Conservation (phyloP, 805 yeast genomes). For the Brettanomyces sp. region DNA sequence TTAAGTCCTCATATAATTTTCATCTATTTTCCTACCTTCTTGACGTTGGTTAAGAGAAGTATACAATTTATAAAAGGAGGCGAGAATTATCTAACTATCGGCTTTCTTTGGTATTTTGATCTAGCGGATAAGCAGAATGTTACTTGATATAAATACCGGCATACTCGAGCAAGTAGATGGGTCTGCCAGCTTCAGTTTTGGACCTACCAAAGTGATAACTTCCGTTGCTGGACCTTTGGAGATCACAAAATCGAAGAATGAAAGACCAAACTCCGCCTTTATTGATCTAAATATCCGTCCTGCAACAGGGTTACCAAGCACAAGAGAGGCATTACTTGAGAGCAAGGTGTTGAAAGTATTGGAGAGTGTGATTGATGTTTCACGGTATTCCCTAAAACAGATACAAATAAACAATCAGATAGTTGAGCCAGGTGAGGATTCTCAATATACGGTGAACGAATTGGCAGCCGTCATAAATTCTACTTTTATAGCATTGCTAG, state of each 20-base stretch:
- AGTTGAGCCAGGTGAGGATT: slow-evolving; percentile 42
- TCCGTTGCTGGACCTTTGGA: slow-evolving; percentile 92
- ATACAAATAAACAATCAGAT: slow-evolving; percentile 63
- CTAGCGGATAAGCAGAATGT: background rate
- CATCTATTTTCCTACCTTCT: too few relatives aligned
- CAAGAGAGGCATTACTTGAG: slow-evolving; percentile 71
- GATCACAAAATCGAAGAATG: slow-evolving; percentile 64
- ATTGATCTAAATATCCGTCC: slow-evolving; percentile 77
- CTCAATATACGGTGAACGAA: slow-evolving; percentile 34
- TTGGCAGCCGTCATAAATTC: slow-evolving; percentile 67
- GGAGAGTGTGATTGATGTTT: slow-evolving; percentile 48
- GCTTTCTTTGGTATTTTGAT: too few relatives aligned
- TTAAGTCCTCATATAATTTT: too few relatives aligned
- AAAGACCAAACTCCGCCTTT: slow-evolving; percentile 67
- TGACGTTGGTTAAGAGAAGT: too few relatives aligned
- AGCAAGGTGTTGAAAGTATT: slow-evolving; percentile 58
- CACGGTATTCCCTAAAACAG: slow-evolving; percentile 69
- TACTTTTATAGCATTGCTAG: slow-evolving; percentile 62
- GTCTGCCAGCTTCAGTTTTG: slow-evolving; percentile 50
- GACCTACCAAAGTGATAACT: slow-evolving; percentile 49
- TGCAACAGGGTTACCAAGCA: slow-evolving; percentile 57
- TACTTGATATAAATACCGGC: slow-evolving; percentile 9
- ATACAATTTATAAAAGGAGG: too few relatives aligned
- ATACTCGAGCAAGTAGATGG: slow-evolving; percentile 65
- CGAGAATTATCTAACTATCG: too few relatives aligned